These are phyloP conservation scores for Botrytis galanthina DNA, from an alignment of 2,329 filamentous ascomycete species.

Conservation along the genomic window DNA sequence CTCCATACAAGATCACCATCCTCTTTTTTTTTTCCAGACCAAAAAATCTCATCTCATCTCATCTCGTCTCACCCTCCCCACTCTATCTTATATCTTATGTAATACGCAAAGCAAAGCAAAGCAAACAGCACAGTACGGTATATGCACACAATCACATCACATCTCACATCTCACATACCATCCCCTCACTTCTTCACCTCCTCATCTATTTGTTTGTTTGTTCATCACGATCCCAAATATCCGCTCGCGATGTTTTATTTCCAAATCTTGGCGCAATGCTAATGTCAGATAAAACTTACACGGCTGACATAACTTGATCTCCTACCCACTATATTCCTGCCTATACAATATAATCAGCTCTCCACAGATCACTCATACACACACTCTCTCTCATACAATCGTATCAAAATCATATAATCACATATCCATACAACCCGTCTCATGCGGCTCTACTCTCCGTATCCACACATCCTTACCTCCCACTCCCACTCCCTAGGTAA, in stretches of 20 bases:
- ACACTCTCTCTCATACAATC: too few species aligned
- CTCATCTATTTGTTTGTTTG: background rate
- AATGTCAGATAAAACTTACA: background rate
- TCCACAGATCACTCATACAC: too few species aligned
- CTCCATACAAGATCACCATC: background rate
- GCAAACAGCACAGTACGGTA: background rate
- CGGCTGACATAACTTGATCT: background rate
- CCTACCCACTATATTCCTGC: too few species aligned
- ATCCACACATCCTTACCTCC: too few species aligned
- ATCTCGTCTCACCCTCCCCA: conserved; percentile 9
- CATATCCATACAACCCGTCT: too few species aligned
- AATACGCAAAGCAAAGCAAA: conserved; percentile 6
- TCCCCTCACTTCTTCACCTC: background rate
- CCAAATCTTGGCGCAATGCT: background rate
- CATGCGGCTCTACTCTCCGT: background rate
- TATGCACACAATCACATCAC: background rate
- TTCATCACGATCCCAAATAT: background rate
- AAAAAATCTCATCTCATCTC: conserved; percentile 15
- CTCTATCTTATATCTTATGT: conserved; percentile 16
- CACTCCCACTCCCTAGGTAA: too few species aligned
- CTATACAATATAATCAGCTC: too few species aligned
- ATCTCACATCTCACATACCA: background rate
- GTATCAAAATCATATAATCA: too few species aligned
- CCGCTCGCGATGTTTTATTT: background rate
- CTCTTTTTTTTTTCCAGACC: background rate